Conservation (phyloP, 768 basidiomycete genomes). For the Lactarius hengduanensis region DNA sequence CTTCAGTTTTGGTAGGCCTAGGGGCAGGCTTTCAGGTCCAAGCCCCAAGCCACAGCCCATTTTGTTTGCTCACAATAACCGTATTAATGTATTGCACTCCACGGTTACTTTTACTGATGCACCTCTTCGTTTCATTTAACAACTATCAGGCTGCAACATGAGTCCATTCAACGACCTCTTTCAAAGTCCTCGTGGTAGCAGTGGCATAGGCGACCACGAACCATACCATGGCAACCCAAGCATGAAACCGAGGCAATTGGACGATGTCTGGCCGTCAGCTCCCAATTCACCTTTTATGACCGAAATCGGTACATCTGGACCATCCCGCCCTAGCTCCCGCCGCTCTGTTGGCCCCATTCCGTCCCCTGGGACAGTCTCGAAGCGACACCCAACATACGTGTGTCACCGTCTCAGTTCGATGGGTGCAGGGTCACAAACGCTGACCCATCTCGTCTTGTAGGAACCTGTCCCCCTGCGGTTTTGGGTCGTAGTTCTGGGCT, state of each 20-base stretch:
- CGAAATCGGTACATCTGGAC: neutral
- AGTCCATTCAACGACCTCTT: neutral
- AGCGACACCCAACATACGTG: conserved; percentile 22
- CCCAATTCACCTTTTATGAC: neutral
- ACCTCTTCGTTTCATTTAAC: neutral
- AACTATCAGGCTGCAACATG: neutral
- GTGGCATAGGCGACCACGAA: neutral
- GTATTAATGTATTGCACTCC: too few species aligned
- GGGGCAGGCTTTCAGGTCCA: too few species aligned
- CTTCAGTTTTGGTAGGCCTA: too few species aligned
- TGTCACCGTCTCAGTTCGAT: neutral
- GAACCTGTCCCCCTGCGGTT: conserved; percentile 12
- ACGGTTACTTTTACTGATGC: too few species aligned
- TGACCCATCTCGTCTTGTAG: neutral
- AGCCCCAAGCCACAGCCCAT: too few species aligned
- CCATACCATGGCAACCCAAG: neutral
- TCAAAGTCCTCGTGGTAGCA: neutral
- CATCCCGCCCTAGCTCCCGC: conserved; percentile 8
- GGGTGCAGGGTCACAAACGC: too few species aligned
- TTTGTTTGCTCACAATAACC: too few species aligned
- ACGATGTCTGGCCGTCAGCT: neutral
- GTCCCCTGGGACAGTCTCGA: conserved; percentile 11
- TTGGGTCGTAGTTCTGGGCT: conserved; percentile 16
- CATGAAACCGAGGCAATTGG: neutral
- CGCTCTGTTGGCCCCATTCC: conserved; percentile 17